phyloP scores from a whole-genome alignment of 106 monocot genomes.

The Allium cepa region DNA sequence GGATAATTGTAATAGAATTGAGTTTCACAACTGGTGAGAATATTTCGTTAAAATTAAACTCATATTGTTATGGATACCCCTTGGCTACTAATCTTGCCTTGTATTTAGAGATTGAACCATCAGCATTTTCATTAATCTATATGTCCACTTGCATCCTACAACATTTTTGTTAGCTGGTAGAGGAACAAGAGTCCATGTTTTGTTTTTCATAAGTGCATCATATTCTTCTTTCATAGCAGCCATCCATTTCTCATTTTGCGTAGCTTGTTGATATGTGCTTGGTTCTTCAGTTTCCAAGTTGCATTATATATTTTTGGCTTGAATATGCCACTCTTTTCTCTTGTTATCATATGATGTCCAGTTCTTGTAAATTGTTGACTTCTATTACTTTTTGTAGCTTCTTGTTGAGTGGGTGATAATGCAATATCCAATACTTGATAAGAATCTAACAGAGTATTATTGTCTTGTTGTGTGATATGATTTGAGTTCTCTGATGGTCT shows the following conservation, averaged over 20 bases:
- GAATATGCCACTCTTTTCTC: neutral
- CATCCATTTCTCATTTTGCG: neutral
- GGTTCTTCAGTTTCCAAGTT: too few relatives aligned
- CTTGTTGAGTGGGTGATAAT: too few relatives aligned
- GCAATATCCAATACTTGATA: too few relatives aligned
- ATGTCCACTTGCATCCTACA: neutral
- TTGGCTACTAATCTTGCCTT: constrained; percentile 3
- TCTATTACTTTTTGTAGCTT: too few relatives aligned
- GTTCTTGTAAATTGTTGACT: too few relatives aligned
- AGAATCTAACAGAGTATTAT: too few relatives aligned
- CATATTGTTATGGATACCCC: neutral
- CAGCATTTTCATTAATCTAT: neutral
- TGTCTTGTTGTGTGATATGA: too few relatives aligned
- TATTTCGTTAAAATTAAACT: neutral
- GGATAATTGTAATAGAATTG: neutral
- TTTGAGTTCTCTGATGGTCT: too few relatives aligned
- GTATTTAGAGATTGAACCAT: constrained; percentile 1
- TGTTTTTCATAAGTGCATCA: neutral
- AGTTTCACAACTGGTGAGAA: constrained; percentile 4
- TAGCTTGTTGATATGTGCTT: neutral
- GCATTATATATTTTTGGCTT: neutral
- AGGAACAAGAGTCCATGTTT: neutral
- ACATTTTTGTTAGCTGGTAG: neutral
- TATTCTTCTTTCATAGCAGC: constrained; percentile 3
- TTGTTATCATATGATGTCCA: neutral